Conservation (phyloP, 108 stramenopile species). For the Nannochloropsis salina region DNA sequence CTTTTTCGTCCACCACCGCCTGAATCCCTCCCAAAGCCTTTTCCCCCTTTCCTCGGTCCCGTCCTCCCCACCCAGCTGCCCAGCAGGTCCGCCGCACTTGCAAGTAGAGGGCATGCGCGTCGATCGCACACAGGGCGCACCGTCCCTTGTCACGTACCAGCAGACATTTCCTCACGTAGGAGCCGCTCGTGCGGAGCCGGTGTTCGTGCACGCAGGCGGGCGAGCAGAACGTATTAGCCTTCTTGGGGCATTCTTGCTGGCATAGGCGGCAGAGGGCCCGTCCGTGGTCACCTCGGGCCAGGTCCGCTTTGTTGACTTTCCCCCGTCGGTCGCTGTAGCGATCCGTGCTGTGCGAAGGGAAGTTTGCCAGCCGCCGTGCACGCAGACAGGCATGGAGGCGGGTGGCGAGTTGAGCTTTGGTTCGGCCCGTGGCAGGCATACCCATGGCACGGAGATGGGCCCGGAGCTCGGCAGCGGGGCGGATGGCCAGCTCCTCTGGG, state of each 20-base stretch:
- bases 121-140: not conserved
- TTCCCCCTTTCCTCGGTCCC: slow-evolving; percentile 13
- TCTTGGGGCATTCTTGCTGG: slow-evolving; percentile 26
- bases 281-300: slow-evolving; percentile 25
- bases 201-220: slow-evolving; percentile 40
- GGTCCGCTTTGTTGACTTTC: not conserved
- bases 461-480: not conserved
- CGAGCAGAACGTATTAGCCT: slow-evolving; percentile 37
- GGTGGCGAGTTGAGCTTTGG: not conserved
- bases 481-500: not conserved
- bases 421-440: not conserved
- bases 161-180: slow-evolving; percentile 37
- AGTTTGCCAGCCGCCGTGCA: not conserved
- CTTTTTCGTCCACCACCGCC: slow-evolving; percentile 8
- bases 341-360: not conserved
- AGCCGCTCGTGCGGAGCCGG: slow-evolving; percentile 32
- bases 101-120: not conserved
- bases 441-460: not conserved
- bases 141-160: slow-evolving; percentile 26
- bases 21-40: not conserved
- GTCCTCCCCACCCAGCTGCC: slow-evolving; percentile 28
- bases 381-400: not conserved
- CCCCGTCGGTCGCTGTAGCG: slow-evolving; percentile 5
- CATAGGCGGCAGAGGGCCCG: slow-evolving; percentile 35
- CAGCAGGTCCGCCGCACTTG: not conserved